Evolutionary conservation across 1,284 basidiomycete species (phyloP).

Genomic region (Tetrapyrgos nigripes): DNA sequence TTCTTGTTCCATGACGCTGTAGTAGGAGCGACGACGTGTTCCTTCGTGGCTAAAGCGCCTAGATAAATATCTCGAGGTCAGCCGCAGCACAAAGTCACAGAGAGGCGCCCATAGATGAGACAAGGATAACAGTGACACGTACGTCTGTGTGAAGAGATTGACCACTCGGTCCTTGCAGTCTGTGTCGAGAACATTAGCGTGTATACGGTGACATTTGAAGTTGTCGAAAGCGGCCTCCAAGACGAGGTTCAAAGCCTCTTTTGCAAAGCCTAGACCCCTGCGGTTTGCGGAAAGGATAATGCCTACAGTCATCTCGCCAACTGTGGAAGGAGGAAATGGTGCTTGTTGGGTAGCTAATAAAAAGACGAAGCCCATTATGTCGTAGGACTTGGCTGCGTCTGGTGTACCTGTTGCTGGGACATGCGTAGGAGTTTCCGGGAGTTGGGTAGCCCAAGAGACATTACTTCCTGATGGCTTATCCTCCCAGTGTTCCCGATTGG

Average conservation of each 20-base stretch:
- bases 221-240: conserved; percentile 55
- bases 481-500: too few relatives aligned
- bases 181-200: conserved; percentile 53
- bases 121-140: too few relatives aligned
- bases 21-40: conserved; percentile 56
- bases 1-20: conserved; percentile 46
- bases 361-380: conserved; percentile 51
- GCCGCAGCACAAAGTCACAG: too few relatives aligned
- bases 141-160: conserved; percentile 50
- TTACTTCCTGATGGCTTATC: too few relatives aligned
- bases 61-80: conserved; percentile 6
- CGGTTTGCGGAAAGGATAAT: conserved; percentile 49
- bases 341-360: conserved; percentile 36
- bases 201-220: conserved; percentile 59
- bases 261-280: conserved; percentile 49
- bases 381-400: not conserved
- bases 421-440: too few relatives aligned
- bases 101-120: not conserved
- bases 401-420: not conserved
- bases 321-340: conserved; percentile 26
- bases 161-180: conserved; percentile 45
- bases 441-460: too few relatives aligned
- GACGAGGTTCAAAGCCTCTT: conserved; percentile 49
- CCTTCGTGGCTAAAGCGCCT: conserved; percentile 68
- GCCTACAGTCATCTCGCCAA: conserved; percentile 58